These are phyloP conservation scores for Sphaerostilbella broomeana DNA, from an alignment of 2,329 filamentous ascomycete species.

Conservation along the genomic window DNA sequence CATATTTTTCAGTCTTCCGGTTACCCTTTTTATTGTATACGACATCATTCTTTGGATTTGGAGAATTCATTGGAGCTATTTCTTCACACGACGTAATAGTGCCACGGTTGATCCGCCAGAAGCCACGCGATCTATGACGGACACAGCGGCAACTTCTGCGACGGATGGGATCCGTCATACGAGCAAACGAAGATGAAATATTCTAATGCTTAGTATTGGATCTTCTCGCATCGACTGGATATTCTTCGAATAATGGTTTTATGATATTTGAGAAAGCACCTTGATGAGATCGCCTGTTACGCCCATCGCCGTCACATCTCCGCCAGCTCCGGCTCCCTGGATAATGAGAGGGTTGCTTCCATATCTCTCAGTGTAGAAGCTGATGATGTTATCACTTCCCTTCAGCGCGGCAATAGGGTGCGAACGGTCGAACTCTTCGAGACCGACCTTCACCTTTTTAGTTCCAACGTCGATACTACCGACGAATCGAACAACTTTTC, in stretches of 20 bases:
- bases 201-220: not conserved
- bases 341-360: constrained; percentile 86
- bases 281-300: constrained; percentile 92
- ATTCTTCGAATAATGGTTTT: constrained; percentile 15
- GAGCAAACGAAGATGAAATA: constrained; percentile 5
- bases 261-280: constrained; percentile 65
- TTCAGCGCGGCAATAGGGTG: constrained; percentile 91
- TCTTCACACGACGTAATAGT: constrained; percentile 4
- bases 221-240: not conserved
- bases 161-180: not conserved
- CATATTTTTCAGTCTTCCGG: constrained; percentile 40
- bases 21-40: constrained; percentile 41
- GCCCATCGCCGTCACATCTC: constrained; percentile 95
- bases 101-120: not conserved
- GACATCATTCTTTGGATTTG: constrained; percentile 49
- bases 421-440: constrained; percentile 81
- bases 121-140: not conserved
- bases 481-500: constrained; percentile 90
- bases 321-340: constrained; percentile 89
- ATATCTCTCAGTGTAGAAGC: constrained; percentile 95
- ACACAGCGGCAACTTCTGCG: not conserved
- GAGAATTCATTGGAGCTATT: constrained; percentile 31
- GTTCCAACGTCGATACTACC: constrained; percentile 83
- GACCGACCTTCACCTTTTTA: constrained; percentile 80
- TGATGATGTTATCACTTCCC: constrained; percentile 98